Evolutionary conservation across 768 basidiomycete species (phyloP).

Genomic region (Megacollybia marginata): DNA sequence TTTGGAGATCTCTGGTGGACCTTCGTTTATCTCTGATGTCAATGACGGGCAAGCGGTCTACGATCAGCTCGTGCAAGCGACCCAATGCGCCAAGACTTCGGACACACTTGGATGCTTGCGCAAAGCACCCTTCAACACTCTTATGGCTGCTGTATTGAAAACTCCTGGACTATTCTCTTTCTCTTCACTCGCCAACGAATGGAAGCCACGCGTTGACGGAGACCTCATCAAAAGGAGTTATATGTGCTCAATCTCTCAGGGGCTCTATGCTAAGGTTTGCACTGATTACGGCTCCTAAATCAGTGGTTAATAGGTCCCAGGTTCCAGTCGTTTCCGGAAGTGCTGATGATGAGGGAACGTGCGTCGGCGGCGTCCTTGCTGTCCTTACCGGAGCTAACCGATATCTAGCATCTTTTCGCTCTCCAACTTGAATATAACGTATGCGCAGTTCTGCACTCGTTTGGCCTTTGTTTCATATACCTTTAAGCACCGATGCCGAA

Average conservation of each 20-base stretch:
- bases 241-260: not conserved
- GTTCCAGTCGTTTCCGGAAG: not conserved
- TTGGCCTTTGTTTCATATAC: not conserved
- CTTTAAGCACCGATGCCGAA: not conserved
- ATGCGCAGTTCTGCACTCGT: not conserved
- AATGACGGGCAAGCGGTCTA: conserved; percentile 22
- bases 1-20: conserved; percentile 25
- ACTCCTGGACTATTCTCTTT: conserved; percentile 31
- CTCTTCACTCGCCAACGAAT: not conserved
- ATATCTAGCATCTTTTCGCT: not conserved
- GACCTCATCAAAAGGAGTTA: not conserved
- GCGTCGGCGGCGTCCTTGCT: not conserved
- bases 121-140: conserved; percentile 23
- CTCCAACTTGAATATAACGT: not conserved
- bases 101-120: conserved; percentile 42
- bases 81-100: conserved; percentile 28
- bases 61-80: conserved; percentile 33
- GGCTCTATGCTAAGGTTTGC: not conserved
- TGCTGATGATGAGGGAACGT: not conserved
- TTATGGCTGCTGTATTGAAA: conserved; percentile 35
- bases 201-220: not conserved
- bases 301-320: not conserved
- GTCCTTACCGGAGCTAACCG: not conserved
- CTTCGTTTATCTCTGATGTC: conserved; percentile 3
- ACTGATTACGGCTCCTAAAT: not conserved